These are phyloP conservation scores for Globisporangium camurandrum DNA, from an alignment of 352 stramenopile genomes.

Conservation along the genomic window DNA sequence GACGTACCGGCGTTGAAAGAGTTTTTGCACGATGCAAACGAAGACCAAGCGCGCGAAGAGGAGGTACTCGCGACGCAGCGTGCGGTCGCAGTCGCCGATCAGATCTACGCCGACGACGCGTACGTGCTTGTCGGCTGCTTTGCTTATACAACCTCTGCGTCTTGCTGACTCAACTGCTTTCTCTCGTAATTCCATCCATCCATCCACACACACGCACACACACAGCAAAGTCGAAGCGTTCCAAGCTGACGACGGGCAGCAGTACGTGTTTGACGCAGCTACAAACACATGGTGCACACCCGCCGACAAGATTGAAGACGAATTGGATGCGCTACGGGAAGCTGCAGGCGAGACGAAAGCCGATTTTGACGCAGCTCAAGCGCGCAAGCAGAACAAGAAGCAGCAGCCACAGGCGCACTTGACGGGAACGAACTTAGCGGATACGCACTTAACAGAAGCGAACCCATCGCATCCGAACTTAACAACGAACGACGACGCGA, in stretches of 20 bases:
- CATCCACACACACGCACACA: not conserved
- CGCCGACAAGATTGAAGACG: conserved; percentile 66
- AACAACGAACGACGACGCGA: no score
- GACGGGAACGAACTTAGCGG: no score
- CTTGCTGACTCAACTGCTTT: not conserved
- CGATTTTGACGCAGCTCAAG: conserved; percentile 5
- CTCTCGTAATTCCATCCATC: not conserved
- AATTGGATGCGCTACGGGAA: conserved; percentile 54
- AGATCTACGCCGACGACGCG: conserved; percentile 53
- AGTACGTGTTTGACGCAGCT: conserved; percentile 63
- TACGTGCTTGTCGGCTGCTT: conserved; percentile 14
- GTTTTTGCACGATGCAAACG: conserved; percentile 63
- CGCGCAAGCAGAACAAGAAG: conserved; percentile 26
- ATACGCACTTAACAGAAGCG: no score
- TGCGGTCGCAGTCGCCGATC: conserved; percentile 31
- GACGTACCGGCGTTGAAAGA: conserved; percentile 55
- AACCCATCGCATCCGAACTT: no score
- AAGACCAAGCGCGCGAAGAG: conserved; percentile 45
- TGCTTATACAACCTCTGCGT: not conserved
- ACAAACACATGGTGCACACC: conserved; percentile 62
- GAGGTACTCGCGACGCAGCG: conserved; percentile 34
- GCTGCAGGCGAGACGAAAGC: conserved; percentile 19
- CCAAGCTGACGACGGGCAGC: conserved; percentile 57
- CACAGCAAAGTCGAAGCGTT: conserved; percentile 34
- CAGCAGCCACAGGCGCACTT: conserved; percentile 30